phyloP scores from a whole-genome alignment of 305 asterid genomes.

The Solanum hybrid region DNA sequence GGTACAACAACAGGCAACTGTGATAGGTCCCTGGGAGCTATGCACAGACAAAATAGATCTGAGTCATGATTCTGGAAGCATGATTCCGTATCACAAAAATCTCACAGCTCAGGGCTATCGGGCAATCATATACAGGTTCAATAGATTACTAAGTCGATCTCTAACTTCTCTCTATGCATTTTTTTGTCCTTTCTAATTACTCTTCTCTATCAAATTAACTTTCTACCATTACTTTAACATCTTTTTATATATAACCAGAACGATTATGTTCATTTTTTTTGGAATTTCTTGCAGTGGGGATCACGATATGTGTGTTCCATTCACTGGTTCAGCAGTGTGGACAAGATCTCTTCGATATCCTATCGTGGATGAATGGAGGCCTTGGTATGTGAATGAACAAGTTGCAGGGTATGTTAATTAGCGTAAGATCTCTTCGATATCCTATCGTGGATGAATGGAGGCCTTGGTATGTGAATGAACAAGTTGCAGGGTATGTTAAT shows the following conservation, averaged over 20 bases:
- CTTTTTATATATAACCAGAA: background rate
- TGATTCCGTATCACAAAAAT: conserved; percentile 81
- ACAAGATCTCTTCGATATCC: conserved; percentile 72
- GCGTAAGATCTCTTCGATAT: too few species aligned
- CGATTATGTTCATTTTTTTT: background rate
- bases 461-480: conserved; percentile 54
- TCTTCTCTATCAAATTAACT: too few species aligned
- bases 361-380: conserved; percentile 62
- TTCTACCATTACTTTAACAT: too few species aligned
- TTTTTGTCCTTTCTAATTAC: too few species aligned
- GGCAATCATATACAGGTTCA: conserved; percentile 73
- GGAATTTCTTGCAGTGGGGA: conserved; percentile 55
- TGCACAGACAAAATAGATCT: conserved; percentile 52
- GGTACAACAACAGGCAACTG: conserved; percentile 18
- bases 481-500: conserved; percentile 66
- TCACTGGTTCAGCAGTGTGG: conserved; percentile 58
- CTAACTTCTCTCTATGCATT: background rate
- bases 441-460: conserved; percentile 61
- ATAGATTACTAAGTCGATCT: background rate
- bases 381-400: conserved; percentile 57
- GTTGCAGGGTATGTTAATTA: conserved; percentile 56
- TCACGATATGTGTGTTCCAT: conserved; percentile 93
- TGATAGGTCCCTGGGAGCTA: conserved; percentile 47
- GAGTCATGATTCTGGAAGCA: conserved; percentile 76
- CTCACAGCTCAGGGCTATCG: conserved; percentile 72